These are phyloP conservation scores for Micractinium sp. DNA, from an alignment of 139 green algal genomes.

Conservation along the genomic window DNA sequence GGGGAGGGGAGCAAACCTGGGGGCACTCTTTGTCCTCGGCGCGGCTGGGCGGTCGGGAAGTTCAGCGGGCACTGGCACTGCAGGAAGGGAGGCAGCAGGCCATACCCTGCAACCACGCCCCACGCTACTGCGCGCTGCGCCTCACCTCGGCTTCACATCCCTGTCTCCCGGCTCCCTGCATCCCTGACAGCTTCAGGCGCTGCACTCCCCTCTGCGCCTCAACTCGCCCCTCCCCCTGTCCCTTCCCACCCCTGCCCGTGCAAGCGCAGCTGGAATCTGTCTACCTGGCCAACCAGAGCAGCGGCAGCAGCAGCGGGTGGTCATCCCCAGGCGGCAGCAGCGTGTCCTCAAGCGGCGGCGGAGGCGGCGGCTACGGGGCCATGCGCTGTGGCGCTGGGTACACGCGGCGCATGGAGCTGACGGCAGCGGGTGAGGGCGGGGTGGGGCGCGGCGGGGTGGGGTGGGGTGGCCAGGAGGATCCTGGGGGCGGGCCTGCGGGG, in stretches of 20 bases:
- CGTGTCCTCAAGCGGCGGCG: not conserved
- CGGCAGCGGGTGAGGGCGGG: not conserved
- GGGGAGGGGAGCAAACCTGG: too few relatives aligned
- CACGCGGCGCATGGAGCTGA: constrained; percentile 4
- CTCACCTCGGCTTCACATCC: not conserved
- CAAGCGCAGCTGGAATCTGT: not conserved
- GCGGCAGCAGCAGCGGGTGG: not conserved
- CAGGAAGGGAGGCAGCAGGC: too few relatives aligned
- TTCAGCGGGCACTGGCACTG: too few relatives aligned
- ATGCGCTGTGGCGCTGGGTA: not conserved
- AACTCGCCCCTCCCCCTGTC: not conserved
- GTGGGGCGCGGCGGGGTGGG: not conserved
- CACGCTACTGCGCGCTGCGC: not conserved
- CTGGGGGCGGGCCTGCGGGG: too few relatives aligned
- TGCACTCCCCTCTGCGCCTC: too few relatives aligned
- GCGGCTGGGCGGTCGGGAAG: too few relatives aligned
- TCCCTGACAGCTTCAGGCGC: too few relatives aligned
- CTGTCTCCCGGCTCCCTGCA: not conserved
- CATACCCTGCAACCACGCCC: too few relatives aligned
- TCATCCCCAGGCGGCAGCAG: not conserved
- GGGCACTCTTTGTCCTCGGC: too few relatives aligned
- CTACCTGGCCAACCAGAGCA: constrained; percentile 27
- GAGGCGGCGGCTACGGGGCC: not conserved
- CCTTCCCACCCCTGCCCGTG: not conserved
- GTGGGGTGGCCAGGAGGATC: not conserved